Evolutionary conservation across 192 early-diverging fungal genomes (phyloP).

Genomic region (Linnemannia exigua): DNA sequence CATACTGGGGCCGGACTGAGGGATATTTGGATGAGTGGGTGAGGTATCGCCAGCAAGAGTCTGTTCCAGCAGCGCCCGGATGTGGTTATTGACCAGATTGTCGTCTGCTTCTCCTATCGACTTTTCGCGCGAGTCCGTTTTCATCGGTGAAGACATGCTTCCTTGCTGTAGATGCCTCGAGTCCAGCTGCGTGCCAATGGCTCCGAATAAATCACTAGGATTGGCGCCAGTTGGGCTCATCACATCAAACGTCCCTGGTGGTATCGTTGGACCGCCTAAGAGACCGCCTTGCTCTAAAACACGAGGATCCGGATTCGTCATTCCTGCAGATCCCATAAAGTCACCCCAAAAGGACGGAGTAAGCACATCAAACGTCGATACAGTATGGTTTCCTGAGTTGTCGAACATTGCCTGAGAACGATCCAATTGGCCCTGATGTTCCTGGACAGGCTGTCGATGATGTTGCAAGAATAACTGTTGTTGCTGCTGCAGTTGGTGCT

Average conservation of each 20-base stretch:
- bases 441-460: neutral
- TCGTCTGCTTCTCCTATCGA: slow-evolving; percentile 1
- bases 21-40: neutral
- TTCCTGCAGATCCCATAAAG: neutral
- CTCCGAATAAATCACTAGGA: neutral
- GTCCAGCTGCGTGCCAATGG: neutral
- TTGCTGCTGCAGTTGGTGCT: slow-evolving; percentile 18
- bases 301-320: neutral
- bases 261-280: neutral
- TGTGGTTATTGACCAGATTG: slow-evolving; percentile 5
- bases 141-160: neutral
- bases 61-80: slow-evolving; percentile 34
- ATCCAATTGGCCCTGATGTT: neutral
- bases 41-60: slow-evolving; percentile 31
- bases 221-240: neutral
- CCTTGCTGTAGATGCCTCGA: slow-evolving; percentile 7
- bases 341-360: slow-evolving; percentile 35
- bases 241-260: neutral
- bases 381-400: neutral
- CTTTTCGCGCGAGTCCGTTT: neutral
- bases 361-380: neutral
- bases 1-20: neutral
- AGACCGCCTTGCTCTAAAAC: neutral
- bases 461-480: neutral
- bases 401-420: slow-evolving; percentile 2